Conservation (phyloP, 2,329 filamentous ascomycete species). For the Cryphonectria nitschkei region DNA sequence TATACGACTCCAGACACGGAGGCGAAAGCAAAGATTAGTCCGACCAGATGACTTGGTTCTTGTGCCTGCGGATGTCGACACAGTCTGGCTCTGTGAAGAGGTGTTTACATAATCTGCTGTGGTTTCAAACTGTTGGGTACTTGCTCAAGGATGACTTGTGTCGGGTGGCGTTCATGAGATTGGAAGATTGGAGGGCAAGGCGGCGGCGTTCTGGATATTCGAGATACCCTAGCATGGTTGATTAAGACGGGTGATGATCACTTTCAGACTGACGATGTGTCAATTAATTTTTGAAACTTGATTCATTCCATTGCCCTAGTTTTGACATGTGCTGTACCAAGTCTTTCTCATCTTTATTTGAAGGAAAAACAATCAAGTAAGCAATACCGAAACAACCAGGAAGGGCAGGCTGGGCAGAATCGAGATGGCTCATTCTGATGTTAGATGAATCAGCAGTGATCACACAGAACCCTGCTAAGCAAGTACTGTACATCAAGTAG, state of each 20-base stretch:
- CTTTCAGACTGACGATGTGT: not conserved
- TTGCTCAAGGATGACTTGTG: not conserved
- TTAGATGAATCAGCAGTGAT: constrained; percentile 1
- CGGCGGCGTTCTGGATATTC: not conserved
- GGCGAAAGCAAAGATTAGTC: not conserved
- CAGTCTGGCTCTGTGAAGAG: no score
- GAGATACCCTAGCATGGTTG: not conserved
- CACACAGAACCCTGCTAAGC: not conserved
- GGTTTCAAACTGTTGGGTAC: no score
- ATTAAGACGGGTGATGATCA: not conserved
- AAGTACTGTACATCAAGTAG: not conserved
- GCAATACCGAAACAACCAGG: not conserved
- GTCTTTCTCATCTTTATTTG: no score
- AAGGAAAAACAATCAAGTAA: no score
- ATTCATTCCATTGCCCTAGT: not conserved
- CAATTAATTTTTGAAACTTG: not conserved
- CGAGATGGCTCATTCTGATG: constrained; percentile 13
- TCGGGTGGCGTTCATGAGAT: not conserved
- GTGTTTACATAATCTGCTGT: no score
- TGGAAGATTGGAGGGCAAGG: not conserved
- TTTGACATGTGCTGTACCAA: no score
- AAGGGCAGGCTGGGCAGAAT: not conserved
- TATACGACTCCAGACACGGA: not conserved
- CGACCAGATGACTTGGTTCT: not conserved
- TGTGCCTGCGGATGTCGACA: not conserved